These are phyloP conservation scores for Marasmius tenuissimus DNA, from an alignment of 1,284 basidiomycete genomes.

Conservation along the genomic window DNA sequence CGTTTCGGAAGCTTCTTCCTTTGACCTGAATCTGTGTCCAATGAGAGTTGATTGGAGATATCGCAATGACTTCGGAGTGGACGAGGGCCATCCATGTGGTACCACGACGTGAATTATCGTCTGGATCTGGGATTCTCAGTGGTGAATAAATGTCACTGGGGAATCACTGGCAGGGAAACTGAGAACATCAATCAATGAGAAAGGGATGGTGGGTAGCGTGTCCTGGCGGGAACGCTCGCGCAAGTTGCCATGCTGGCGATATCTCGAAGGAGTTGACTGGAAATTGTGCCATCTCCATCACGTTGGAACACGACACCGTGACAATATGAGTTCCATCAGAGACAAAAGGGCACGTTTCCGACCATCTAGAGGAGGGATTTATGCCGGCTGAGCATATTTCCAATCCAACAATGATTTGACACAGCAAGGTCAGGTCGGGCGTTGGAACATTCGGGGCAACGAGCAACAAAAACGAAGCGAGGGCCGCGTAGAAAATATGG, in stretches of 20 bases:
- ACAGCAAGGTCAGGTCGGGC: background rate
- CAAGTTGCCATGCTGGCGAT: too few relatives aligned
- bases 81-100: background rate
- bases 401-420: background rate
- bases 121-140: background rate
- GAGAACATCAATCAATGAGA: too few relatives aligned
- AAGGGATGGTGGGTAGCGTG: too few relatives aligned
- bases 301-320: background rate
- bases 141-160: too few relatives aligned
- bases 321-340: background rate
- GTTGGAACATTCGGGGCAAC: background rate
- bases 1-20: too few relatives aligned
- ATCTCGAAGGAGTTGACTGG: background rate
- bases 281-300: background rate
- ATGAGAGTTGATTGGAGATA: background rate
- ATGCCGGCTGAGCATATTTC: slow-evolving; percentile 1
- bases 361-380: background rate
- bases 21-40: background rate
- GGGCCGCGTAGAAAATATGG: too few relatives aligned
- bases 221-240: too few relatives aligned
- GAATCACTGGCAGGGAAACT: too few relatives aligned
- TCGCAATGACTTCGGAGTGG: slow-evolving; percentile 3
- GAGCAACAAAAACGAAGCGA: too few relatives aligned
- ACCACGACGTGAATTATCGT: background rate
- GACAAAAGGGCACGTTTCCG: background rate